Evolutionary conservation across 2,329 filamentous ascomycete genomes (phyloP).

Genomic region (Aspergillus fumigatiaffinis): DNA sequence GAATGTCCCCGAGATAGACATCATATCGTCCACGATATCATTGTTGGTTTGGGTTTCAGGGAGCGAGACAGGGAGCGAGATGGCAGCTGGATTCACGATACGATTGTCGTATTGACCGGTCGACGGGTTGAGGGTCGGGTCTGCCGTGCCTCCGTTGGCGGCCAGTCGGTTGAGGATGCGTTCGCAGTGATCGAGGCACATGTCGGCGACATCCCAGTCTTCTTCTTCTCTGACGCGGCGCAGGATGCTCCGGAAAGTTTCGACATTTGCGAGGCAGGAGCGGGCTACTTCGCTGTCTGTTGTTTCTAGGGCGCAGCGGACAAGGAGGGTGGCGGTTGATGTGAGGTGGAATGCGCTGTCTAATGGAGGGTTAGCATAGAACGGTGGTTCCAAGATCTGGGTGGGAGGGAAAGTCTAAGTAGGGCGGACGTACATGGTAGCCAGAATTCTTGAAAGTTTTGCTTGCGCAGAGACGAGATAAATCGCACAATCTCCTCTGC

Average conservation of each 20-base stretch:
- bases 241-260: slow-evolving; percentile 46
- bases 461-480: slow-evolving; percentile 43
- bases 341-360: slow-evolving; percentile 52
- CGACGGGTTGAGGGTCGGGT: slow-evolving; percentile 9
- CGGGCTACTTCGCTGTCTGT: slow-evolving; percentile 44
- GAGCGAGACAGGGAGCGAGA: slow-evolving; percentile 39
- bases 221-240: slow-evolving; percentile 47
- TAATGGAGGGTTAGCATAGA: slow-evolving; percentile 12
- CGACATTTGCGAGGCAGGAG: slow-evolving; percentile 45
- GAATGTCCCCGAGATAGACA: slow-evolving; percentile 44
- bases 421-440: slow-evolving; percentile 37
- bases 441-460: slow-evolving; percentile 53
- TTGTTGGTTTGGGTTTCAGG: slow-evolving; percentile 44
- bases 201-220: slow-evolving; percentile 54
- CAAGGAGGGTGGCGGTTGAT: slow-evolving; percentile 50
- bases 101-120: slow-evolving; percentile 21
- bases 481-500: slow-evolving; percentile 49
- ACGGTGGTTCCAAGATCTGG: neutral
- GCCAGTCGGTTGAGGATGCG: slow-evolving; percentile 41
- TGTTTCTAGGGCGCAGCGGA: slow-evolving; percentile 51
- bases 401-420: neutral
- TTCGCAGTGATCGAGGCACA: slow-evolving; percentile 50
- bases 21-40: slow-evolving; percentile 45
- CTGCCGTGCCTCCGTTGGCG: slow-evolving; percentile 18
- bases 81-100: slow-evolving; percentile 36